Base-by-base conservation (phyloP, 805 yeast species). In the Lipomyces kockii region DNA sequence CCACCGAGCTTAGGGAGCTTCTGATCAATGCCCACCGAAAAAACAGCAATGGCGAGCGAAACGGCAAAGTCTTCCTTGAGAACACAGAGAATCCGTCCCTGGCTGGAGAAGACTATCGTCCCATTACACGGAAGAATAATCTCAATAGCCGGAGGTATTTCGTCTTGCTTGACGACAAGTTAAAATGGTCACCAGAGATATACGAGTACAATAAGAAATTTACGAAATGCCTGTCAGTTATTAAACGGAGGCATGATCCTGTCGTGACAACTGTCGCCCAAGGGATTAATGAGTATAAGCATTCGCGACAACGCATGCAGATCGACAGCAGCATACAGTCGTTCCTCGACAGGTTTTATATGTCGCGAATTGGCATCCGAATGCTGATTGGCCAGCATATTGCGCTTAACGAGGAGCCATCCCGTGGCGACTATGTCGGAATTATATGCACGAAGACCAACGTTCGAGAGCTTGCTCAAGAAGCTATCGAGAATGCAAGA, bases 341-440 rank as follows among this genome's bases (percentile, higher is more conserved):
- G 17, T 92, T 92, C 75, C 81, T 92, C 70, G 97, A 92, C 79
- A 79, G 95, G 39, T 92, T 92, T 76, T 92, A 92, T 81, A 88
- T 92, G 92, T 88, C 92, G 62, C 83, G 97, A 66, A 92, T 92
- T 69, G 97, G 97, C 1, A 92, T 92, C 68, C 84, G 97, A 71
- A 92, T 92, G 96, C 83, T 92, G 53, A 90, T 92, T 74, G 97
- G 97, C n/a, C 97, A 92, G 80, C 97, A 92, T 74, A 89, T 92
- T 71, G 94, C 97, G 0, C 83, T 92, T 61, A 88, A 87, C 79
- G 84, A 85, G 82, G 87, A 89, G 59, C 89, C 89, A 22, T 73
- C 78, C 52, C 78, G 83, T 22, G 83, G 83, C 46, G 88, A 91
- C 76, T 92, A 89, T 77, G 97, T 92, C 51, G 97, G 97, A 2